Conservation (phyloP, 202 grass and related monocot species). For the Musa balbisiana region DNA sequence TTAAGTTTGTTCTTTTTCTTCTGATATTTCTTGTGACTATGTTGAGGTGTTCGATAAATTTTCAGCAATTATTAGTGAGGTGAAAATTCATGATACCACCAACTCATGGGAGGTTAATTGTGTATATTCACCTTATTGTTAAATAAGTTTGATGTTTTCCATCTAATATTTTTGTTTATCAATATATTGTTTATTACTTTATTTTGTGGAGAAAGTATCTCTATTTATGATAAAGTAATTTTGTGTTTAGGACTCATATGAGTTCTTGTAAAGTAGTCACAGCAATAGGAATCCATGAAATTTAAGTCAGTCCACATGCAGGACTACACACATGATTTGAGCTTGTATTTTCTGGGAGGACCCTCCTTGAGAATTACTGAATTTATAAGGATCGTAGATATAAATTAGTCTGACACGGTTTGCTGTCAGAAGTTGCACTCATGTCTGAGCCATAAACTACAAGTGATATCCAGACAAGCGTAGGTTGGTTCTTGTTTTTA, state of each 20-base stretch:
- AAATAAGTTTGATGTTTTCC: neutral
- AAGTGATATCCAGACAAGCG: no score
- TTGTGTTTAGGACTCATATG: neutral
- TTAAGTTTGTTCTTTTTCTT: neutral
- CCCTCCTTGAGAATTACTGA: neutral
- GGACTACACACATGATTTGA: no score
- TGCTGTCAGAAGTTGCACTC: neutral
- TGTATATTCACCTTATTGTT: neutral
- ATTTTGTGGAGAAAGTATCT: neutral
- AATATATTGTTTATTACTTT: neutral
- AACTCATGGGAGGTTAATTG: neutral
- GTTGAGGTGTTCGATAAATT: slow-evolving; percentile 78
- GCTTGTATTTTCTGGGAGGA: neutral
- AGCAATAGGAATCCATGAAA: no score
- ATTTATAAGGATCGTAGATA: neutral
- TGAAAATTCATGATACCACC: slow-evolving; percentile 11
- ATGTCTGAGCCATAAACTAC: neutral
- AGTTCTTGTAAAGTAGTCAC: neutral
- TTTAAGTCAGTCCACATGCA: no score
- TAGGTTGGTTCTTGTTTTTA: no score
- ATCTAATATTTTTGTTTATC: neutral
- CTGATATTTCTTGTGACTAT: neutral
- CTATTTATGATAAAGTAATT: neutral
- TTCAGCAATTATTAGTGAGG: slow-evolving; percentile 72
- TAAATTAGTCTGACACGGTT: neutral